These are phyloP conservation scores for Alternaria novae-zelandiae DNA, from an alignment of 2,329 filamentous ascomycete genomes.

Conservation along the genomic window DNA sequence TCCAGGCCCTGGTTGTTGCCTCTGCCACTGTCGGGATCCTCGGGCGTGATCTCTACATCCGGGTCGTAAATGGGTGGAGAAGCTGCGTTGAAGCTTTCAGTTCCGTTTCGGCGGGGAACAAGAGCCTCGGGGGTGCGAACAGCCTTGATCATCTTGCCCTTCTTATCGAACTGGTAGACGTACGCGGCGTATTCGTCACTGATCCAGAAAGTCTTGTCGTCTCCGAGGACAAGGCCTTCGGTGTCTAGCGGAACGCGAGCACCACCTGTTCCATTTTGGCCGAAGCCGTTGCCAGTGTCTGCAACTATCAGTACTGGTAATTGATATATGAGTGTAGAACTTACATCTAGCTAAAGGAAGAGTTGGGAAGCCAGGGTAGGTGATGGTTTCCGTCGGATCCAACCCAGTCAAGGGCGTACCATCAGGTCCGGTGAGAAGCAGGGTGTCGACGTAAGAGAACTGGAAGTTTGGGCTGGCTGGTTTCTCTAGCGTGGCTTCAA, in stretches of 20 bases:
- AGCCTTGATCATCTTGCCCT: constrained; percentile 66
- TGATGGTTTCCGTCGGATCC: constrained; percentile 36
- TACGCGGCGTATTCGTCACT: constrained; percentile 70
- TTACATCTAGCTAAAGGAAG: constrained; percentile 66
- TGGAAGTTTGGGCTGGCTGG: constrained; percentile 67
- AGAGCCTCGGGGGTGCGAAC: constrained; percentile 70
- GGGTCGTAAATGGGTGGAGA: constrained; percentile 67
- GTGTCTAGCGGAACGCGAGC: constrained; percentile 67
- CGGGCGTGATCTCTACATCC: constrained; percentile 57
- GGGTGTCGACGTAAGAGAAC: constrained; percentile 68
- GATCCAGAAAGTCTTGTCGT: constrained; percentile 70
- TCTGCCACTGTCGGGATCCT: constrained; percentile 66
- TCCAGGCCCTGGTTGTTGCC: constrained; percentile 80
- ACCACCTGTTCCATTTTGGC: constrained; percentile 65
- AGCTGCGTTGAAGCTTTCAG: constrained; percentile 67
- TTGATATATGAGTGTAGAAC: neutral
- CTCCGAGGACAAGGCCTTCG: constrained; percentile 69
- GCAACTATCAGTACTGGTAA: neutral
- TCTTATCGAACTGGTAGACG: constrained; percentile 67
- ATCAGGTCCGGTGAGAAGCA: constrained; percentile 68
- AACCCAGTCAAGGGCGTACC: constrained; percentile 63
- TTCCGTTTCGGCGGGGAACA: constrained; percentile 68
- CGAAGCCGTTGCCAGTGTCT: constrained; percentile 71
- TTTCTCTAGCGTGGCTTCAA: constrained; percentile 58
- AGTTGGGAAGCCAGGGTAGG: constrained; percentile 64